Conservation (phyloP, 768 basidiomycete species). For the Lyophyllum atratum region DNA sequence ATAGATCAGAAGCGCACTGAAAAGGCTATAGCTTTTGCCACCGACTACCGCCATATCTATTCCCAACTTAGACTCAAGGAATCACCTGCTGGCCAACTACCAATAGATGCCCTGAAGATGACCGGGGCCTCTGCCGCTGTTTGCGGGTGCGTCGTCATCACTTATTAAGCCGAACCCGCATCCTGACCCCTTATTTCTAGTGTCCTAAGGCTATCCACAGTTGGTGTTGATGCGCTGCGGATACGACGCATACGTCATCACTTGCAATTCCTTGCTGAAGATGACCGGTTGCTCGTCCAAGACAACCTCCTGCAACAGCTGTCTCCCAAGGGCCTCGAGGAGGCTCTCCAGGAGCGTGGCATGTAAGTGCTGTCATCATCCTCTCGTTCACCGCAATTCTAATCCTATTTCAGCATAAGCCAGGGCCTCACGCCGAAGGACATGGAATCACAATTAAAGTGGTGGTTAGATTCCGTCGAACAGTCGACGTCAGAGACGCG, state of each 20-base stretch:
- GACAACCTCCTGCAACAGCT: constrained; percentile 49
- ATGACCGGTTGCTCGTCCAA: constrained; percentile 62
- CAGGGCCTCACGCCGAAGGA: constrained; percentile 39
- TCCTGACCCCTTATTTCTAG: constrained; percentile 21
- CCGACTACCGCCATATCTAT: constrained; percentile 38
- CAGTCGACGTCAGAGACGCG: constrained; percentile 38
- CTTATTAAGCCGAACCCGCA: background rate
- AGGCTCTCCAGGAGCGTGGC: constrained; percentile 76
- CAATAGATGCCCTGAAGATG: constrained; percentile 30
- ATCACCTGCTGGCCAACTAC: constrained; percentile 33
- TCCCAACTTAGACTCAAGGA: constrained; percentile 33
- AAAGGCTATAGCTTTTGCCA: constrained; percentile 44
- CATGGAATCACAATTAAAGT: constrained; percentile 52
- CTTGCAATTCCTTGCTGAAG: constrained; percentile 50
- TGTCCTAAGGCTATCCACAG: constrained; percentile 43
- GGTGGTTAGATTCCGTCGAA: constrained; percentile 64
- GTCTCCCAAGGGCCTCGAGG: constrained; percentile 54
- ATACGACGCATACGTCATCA: constrained; percentile 44
- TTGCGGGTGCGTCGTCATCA: constrained; percentile 55
- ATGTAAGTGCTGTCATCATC: constrained; percentile 51
- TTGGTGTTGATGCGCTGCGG: constrained; percentile 44
- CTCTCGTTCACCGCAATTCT: background rate
- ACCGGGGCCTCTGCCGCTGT: constrained; percentile 41
- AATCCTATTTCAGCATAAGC: constrained; percentile 32
- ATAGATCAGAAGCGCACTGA: constrained; percentile 57